A percentile compares a stretch with the other conserved stretches of the same genome.
Evolutionary conservation across 2,329 filamentous ascomycete species (phyloP).

Genomic region (Alternaria atra): DNA sequence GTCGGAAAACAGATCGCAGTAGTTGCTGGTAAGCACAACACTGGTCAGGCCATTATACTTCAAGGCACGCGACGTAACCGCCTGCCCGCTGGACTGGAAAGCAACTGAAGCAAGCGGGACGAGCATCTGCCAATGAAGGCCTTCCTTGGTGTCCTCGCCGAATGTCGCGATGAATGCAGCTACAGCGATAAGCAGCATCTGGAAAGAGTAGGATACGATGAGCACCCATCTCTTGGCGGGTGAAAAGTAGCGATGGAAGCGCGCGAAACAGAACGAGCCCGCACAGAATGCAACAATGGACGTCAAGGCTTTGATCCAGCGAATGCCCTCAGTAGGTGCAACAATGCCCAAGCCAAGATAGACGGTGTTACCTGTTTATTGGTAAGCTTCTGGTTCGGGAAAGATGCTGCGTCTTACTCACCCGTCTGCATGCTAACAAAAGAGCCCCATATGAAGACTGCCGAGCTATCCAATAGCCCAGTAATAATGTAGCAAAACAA

Average conservation of each 20-base stretch:
- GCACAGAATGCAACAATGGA: conserved; percentile 76
- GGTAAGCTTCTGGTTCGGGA: conserved; percentile 21
- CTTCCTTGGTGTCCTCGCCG: conserved; percentile 48
- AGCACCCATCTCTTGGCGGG: conserved; percentile 72
- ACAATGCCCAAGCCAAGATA: conserved; percentile 80
- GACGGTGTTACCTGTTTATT: conserved; percentile 71
- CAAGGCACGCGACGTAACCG: conserved; percentile 75
- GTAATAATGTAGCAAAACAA: conserved; percentile 79
- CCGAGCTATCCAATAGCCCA: conserved; percentile 78
- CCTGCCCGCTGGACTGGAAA: conserved; percentile 81
- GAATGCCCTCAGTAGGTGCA: conserved; percentile 60
- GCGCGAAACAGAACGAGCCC: conserved; percentile 75
- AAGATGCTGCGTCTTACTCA: conserved; percentile 42
- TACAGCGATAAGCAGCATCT: conserved; percentile 53
- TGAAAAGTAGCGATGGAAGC: conserved; percentile 71
- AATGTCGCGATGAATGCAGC: conserved; percentile 56
- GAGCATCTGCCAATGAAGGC: conserved; percentile 62
- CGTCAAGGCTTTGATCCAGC: conserved; percentile 76
- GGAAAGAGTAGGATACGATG: conserved; percentile 54
- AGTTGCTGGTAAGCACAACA: conserved; percentile 82
- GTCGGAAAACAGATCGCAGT: conserved; percentile 81
- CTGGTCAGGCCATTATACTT: conserved; percentile 76
- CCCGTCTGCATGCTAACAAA: conserved; percentile 88
- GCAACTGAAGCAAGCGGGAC: conserved; percentile 74
- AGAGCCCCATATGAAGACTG: conserved; percentile 78